Evolutionary conservation across 1,139 yeast species (phyloP), one percentile per base, ranked within the genome.

Genomic region (Geotrichum australiense): DNA sequence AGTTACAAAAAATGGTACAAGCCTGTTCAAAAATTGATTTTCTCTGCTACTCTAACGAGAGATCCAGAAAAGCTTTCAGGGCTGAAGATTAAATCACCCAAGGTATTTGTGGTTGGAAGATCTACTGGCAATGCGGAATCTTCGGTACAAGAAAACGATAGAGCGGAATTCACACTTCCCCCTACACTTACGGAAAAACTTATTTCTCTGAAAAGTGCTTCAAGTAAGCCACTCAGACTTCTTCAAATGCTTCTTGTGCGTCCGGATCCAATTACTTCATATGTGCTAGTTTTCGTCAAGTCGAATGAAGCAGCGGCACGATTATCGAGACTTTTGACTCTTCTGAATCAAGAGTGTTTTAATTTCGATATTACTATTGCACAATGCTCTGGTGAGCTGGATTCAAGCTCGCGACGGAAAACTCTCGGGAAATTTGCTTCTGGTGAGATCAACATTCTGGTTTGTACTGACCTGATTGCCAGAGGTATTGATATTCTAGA

Each of bases 41-140:
- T 91, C 57, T 82, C 95, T 31, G 98, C 99, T 5, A 91, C 99
- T 0, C 70, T 93, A 45, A 87, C 96, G 2, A 80, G 96, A 1
- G 94, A 89, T 61, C 87, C 96, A 0, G 95, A 93, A 26, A 84
- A 84, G 56, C 66, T 93, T 41, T 72, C 91, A 7, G 73, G 76
- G 36, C 68, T 91, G 48, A 74, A 80, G 43, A 74, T 93, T 51
- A 66, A 70, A 43, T 70, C 71, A 37, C 95, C 96, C 5, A 71
- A 80, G 53, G 63, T 93, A 37, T 71, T 84, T 36, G 75, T 89
- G 44, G 79, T 85, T 45, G 85, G 65, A 5, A 42, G 58, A 46
- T 39, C 49, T 19, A 47, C 45, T 7, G 43, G 32, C 5, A 45
- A 42, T 6, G 47, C 33, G 10, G 48, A 80, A 52, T 73, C 78